phyloP scores from a whole-genome alignment of 345 rosid species.

The Eucalyptus erythrocorys region DNA sequence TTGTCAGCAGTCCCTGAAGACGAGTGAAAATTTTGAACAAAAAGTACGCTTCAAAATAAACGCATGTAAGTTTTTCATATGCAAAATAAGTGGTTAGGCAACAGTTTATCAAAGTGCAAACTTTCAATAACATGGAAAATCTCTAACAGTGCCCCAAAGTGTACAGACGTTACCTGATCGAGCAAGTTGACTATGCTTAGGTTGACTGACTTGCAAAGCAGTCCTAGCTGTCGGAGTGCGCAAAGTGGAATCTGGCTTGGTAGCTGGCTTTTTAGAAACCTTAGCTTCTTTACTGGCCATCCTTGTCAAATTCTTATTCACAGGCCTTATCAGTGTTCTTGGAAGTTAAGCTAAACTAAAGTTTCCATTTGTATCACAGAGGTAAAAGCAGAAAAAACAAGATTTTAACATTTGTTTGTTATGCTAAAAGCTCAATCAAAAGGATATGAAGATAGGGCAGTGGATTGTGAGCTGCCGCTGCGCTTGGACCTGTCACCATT shows the following conservation, averaged over 20 bases:
- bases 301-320: slow-evolving; percentile 19
- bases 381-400: neutral
- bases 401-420: neutral
- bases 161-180: slow-evolving; percentile 27
- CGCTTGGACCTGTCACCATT: slow-evolving; percentile 63
- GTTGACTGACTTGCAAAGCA: slow-evolving; percentile 12
- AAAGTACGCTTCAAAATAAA: neutral
- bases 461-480: slow-evolving; percentile 48
- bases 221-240: slow-evolving; percentile 19
- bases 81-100: neutral
- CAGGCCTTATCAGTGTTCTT: slow-evolving; percentile 53
- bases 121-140: neutral
- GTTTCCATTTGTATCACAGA: neutral
- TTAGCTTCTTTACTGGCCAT: slow-evolving; percentile 28
- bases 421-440: neutral
- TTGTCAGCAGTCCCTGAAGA: slow-evolving; percentile 20
- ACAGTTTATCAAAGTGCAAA: neutral
- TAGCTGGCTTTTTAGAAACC: slow-evolving; percentile 23
- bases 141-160: neutral
- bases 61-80: neutral
- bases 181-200: slow-evolving; percentile 22
- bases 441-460: slow-evolving; percentile 81
- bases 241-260: slow-evolving; percentile 18
- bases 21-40: neutral
- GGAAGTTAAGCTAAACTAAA: slow-evolving; percentile 46